phyloP scores from a whole-genome alignment of 768 basidiomycete species.

The Obba rivulosa region DNA sequence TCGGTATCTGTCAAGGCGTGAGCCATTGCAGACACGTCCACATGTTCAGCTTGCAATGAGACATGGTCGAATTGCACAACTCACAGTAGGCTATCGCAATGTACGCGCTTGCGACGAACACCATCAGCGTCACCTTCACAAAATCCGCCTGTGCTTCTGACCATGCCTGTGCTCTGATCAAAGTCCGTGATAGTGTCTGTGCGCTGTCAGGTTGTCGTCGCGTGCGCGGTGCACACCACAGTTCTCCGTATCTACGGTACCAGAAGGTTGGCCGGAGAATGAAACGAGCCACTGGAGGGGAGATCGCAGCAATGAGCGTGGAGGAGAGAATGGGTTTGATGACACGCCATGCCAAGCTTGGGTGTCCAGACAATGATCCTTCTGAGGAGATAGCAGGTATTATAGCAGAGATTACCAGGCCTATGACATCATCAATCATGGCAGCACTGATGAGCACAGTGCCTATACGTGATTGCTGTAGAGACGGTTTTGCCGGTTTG shows the following conservation, averaged over 20 bases:
- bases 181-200: too few relatives aligned
- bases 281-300: conserved; percentile 29
- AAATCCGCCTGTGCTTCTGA: conserved; percentile 17
- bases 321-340: conserved; percentile 54
- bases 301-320: conserved; percentile 39
- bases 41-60: not conserved
- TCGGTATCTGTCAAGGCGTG: conserved; percentile 34
- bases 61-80: not conserved
- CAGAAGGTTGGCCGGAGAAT: conserved; percentile 17
- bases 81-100: conserved; percentile 43
- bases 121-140: conserved; percentile 27
- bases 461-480: conserved; percentile 43
- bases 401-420: conserved; percentile 53
- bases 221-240: conserved; percentile 17
- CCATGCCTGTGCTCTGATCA: conserved; percentile 7
- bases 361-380: too few relatives aligned
- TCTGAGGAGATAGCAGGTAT: conserved; percentile 28
- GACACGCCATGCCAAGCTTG: conserved; percentile 27
- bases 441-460: conserved; percentile 58
- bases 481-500: too few relatives aligned
- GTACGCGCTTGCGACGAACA: conserved; percentile 35
- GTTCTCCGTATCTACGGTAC: conserved; percentile 11
- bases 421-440: conserved; percentile 59
- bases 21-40: too few relatives aligned
- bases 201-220: not conserved